Evolutionary conservation across 345 rosid genomes (phyloP), one percentile per base, ranked within the genome.

Genomic region (Citropsis articulata): DNA sequence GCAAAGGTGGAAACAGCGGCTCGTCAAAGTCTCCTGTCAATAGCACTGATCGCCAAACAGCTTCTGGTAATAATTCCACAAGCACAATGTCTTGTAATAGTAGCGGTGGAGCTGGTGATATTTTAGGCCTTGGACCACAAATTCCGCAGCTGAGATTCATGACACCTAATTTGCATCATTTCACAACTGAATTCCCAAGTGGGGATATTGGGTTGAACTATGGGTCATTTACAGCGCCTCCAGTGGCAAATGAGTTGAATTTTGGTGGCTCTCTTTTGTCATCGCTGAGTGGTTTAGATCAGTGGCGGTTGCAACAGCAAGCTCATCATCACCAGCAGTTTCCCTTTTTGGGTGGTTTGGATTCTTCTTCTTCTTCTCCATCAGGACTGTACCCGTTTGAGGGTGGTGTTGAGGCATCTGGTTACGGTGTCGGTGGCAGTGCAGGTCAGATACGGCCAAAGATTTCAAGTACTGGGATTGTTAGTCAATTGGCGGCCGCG

Each of bases 261-360:
- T 45, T 45, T 4, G 72, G 69, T 30, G 89, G 84, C 53, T 81
- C 89, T 36, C 72, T 88, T 71, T 67, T 84, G 31, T 73, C 86
- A 64, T 73, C 86, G 45, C 53, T 80, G 65, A 69, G 80, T 62
- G 87, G 84, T 72, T 79, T 84, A 31, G 95, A 89, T 70, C 90
- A 86, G 72, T 88, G 91, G 90, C 85, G 89, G 35, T 69, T 88
- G 8, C 89, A 81, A 5, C 89, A 81, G 25, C 90, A 88, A 77
- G 79, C 81, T 30, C 88, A 85, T 30, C 89, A 85, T 30, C 57
- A 53, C 0, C 50, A 45, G 22, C 93, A 87, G 40, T 82, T 84
- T 73, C 86, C 90, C 9, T 84, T 88, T 53, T 53, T 81, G 9
- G 83, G 91, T 18, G 91, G 89, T 14, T 82, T 88, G 71, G 92